Evolutionary conservation across 2,329 filamentous ascomycete genomes (phyloP).

Genomic region (Arachnomyces sp.): DNA sequence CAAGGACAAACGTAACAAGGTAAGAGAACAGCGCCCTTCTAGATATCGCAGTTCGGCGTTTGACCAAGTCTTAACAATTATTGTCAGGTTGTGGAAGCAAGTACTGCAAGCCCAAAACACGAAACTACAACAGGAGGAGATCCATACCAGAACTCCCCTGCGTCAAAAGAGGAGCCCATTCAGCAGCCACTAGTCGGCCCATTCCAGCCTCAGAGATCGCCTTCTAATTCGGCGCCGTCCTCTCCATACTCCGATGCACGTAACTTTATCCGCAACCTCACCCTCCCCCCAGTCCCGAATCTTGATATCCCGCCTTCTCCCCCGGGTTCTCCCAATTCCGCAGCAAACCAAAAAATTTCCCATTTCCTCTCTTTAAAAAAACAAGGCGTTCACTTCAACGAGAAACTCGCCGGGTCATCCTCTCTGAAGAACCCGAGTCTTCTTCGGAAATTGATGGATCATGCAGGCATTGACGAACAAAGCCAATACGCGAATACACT

Average conservation of each 20-base stretch:
- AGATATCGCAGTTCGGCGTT: background rate
- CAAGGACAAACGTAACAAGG: conserved; percentile 12
- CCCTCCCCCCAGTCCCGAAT: conserved; percentile 40
- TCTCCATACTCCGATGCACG: conserved; percentile 46
- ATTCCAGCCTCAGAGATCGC: conserved; percentile 20
- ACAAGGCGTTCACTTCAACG: conserved; percentile 57
- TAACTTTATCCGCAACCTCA: conserved; percentile 49
- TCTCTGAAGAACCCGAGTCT: conserved; percentile 55
- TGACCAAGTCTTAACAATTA: conserved; percentile 2
- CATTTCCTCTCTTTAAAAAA: conserved; percentile 56
- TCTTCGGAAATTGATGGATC: conserved; percentile 49
- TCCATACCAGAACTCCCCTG: background rate
- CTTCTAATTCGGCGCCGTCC: conserved; percentile 14
- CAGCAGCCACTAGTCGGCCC: conserved; percentile 26
- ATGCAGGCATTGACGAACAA: conserved; percentile 47
- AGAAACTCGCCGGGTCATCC: conserved; percentile 50
- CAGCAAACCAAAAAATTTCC: conserved; percentile 49
- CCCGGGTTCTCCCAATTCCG: conserved; percentile 37
- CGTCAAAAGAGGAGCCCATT: background rate
- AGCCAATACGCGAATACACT: conserved; percentile 49
- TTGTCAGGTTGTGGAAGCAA: conserved; percentile 3
- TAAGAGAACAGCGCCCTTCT: conserved; percentile 11
- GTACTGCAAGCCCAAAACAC: conserved; percentile 1
- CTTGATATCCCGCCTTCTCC: conserved; percentile 40
- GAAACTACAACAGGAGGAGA: background rate